These are phyloP conservation scores for Pterula multifida DNA, from an alignment of 1,284 basidiomycete species.

Conservation along the genomic window DNA sequence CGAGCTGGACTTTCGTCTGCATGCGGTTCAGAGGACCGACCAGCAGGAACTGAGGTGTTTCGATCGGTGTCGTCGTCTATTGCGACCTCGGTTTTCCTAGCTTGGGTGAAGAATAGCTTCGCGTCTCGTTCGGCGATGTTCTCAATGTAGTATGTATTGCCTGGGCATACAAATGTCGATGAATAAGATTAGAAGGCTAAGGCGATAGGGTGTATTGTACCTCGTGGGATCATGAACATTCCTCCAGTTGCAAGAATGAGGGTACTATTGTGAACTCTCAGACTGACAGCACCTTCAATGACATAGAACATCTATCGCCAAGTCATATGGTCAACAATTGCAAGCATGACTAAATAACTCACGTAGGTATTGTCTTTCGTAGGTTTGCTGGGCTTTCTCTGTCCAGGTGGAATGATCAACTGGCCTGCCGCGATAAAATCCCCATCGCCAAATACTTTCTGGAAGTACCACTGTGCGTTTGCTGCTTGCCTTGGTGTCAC, in stretches of 20 bases:
- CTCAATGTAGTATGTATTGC: conserved; percentile 84
- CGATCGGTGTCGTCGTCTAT: conserved; percentile 11
- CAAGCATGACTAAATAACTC: conserved; percentile 20
- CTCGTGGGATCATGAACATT: conserved; percentile 86
- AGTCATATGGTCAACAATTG: background rate
- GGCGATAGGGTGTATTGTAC: conserved; percentile 26
- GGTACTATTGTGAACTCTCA: conserved; percentile 70
- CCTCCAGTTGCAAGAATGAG: conserved; percentile 76
- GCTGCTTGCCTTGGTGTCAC: conserved; percentile 46
- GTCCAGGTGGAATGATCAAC: conserved; percentile 67
- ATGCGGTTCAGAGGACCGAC: background rate
- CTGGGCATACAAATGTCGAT: conserved; percentile 26
- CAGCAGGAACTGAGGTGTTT: conserved; percentile 6
- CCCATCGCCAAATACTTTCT: conserved; percentile 92
- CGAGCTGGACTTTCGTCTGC: background rate
- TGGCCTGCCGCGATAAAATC: conserved; percentile 88
- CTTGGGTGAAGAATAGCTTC: conserved; percentile 88
- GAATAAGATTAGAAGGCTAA: conserved; percentile 4
- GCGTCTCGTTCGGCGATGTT: conserved; percentile 78
- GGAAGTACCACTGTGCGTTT: conserved; percentile 69
- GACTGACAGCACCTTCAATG: conserved; percentile 78
- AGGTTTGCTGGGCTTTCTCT: conserved; percentile 77
- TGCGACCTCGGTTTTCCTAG: conserved; percentile 48
- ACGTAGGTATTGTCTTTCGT: conserved; percentile 96
- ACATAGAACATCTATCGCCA: conserved; percentile 71